phyloP scores from a whole-genome alignment of 192 early-diverging fungal genomes.

The Coemansia guatemalensis region DNA sequence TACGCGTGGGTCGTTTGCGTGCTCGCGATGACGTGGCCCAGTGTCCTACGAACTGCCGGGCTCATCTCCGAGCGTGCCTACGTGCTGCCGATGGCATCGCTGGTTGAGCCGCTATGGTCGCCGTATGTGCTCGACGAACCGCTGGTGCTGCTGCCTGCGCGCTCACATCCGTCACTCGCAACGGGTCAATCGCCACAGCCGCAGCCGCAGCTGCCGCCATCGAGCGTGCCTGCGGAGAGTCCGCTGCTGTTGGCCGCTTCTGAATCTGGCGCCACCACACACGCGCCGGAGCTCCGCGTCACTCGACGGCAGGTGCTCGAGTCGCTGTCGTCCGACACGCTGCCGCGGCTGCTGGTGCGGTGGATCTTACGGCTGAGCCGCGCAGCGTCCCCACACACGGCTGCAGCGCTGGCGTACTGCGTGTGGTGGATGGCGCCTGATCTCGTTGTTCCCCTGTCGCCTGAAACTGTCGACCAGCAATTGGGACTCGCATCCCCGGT shows the following conservation, averaged over 20 bases:
- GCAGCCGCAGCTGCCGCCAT: background rate
- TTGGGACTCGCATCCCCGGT: slow-evolving; percentile 23
- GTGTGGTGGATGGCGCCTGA: slow-evolving; percentile 45
- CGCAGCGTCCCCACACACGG: slow-evolving; percentile 17
- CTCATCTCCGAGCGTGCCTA: slow-evolving; percentile 52
- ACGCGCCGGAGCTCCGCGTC: slow-evolving; percentile 8
- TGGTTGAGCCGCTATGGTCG: slow-evolving; percentile 46
- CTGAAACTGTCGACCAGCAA: slow-evolving; percentile 31
- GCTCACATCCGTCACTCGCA: background rate
- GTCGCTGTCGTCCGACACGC: slow-evolving; percentile 23
- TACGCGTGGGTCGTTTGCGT: slow-evolving; percentile 46
- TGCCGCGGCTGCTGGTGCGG: slow-evolving; percentile 28
- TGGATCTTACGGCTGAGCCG: slow-evolving; percentile 13
- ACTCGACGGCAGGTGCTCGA: slow-evolving; percentile 31
- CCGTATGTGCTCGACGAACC: slow-evolving; percentile 17
- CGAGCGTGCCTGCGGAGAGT: background rate
- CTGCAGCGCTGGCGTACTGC: slow-evolving; percentile 17
- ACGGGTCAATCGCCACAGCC: background rate
- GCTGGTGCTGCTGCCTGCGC: slow-evolving; percentile 16
- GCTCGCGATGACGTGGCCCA: slow-evolving; percentile 51
- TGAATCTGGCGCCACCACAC: background rate
- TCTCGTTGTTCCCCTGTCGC: slow-evolving; percentile 42
- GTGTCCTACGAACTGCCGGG: slow-evolving; percentile 45
- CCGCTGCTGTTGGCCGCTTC: background rate
- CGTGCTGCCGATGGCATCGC: slow-evolving; percentile 36